Conservation (phyloP, 495 filamentous ascomycete genomes). For the Penicillium diatomitis region DNA sequence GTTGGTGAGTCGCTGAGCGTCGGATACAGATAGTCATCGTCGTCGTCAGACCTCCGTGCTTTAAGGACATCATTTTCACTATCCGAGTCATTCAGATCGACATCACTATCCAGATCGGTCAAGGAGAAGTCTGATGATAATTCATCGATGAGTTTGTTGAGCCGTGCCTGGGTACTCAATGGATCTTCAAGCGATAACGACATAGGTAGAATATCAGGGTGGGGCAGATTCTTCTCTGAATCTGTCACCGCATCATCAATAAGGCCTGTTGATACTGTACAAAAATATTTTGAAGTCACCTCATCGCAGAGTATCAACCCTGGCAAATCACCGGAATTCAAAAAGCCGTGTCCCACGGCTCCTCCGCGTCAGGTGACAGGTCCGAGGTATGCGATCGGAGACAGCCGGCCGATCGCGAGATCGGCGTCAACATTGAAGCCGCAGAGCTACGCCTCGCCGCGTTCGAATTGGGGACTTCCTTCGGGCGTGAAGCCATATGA, state of each 20-base stretch:
- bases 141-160: constrained; percentile 12
- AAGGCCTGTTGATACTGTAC: background rate
- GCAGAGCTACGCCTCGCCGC: too few relatives aligned
- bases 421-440: background rate
- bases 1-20: background rate
- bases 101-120: constrained; percentile 25
- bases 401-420: background rate
- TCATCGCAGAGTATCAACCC: constrained; percentile 30
- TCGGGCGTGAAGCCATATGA: too few relatives aligned
- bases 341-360: constrained; percentile 29
- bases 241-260: background rate
- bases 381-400: background rate
- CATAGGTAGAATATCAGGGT: background rate
- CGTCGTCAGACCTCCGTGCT: background rate
- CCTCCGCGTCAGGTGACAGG: constrained; percentile 9
- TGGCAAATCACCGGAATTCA: constrained; percentile 32
- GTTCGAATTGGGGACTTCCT: background rate
- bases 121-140: constrained; percentile 26
- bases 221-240: background rate
- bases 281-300: constrained; percentile 36
- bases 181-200: constrained; percentile 8
- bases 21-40: constrained; percentile 2
- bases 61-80: too few relatives aligned
- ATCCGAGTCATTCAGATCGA: background rate
- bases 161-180: constrained; percentile 5